Percentiles rank a stretch among this genome's conserved stretches.
Evolutionary conservation across 2,329 filamentous ascomycete genomes (phyloP).

Genomic region (Nectriaceae sp.): DNA sequence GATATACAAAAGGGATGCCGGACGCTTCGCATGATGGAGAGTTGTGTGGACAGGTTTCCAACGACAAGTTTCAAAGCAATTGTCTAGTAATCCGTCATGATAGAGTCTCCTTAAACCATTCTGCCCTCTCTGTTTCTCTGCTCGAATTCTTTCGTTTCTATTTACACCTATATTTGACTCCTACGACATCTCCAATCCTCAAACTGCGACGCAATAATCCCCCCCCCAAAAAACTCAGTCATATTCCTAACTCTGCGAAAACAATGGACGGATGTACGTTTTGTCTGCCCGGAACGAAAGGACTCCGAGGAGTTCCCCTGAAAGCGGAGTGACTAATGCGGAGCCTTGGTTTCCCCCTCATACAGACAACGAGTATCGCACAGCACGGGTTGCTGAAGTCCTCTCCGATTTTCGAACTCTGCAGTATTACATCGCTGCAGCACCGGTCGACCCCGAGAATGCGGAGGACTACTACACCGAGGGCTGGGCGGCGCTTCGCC

Average conservation of each 20-base stretch:
- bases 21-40: conserved; percentile 15
- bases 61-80: neutral
- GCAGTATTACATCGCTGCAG: conserved; percentile 63
- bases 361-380: conserved; percentile 62
- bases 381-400: conserved; percentile 61
- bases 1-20: conserved; percentile 34
- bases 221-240: neutral
- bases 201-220: neutral
- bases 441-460: conserved; percentile 55
- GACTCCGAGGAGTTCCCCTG: neutral
- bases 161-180: neutral
- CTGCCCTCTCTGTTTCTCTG: neutral
- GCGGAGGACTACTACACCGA: conserved; percentile 63
- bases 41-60: neutral
- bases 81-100: conserved; percentile 11
- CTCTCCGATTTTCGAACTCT: conserved; percentile 63
- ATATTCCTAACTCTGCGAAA: neutral
- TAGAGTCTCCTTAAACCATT: conserved; percentile 18
- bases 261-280: conserved; percentile 31
- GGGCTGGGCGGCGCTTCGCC: conserved; percentile 62
- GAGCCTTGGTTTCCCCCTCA: conserved; percentile 4
- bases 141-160: neutral
- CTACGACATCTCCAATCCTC: conserved; percentile 13
- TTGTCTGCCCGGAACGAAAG: conserved; percentile 10
- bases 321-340: conserved; percentile 20